phyloP scores from a whole-genome alignment of 345 rosid genomes.

The Salix arbutifolia region DNA sequence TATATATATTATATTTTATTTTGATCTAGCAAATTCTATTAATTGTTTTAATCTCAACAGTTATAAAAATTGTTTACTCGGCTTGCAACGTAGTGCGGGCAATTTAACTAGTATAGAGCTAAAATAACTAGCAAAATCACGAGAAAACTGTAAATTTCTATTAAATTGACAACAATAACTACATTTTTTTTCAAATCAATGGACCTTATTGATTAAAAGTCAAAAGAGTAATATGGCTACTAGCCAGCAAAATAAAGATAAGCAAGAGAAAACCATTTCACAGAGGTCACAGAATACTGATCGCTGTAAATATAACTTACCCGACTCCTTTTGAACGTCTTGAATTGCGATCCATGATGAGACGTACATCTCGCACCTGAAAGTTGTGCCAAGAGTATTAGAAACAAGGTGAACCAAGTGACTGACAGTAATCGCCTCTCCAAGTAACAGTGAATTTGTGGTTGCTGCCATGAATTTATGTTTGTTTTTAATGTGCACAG shows the following conservation, averaged over 20 bases:
- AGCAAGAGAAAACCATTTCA: not conserved
- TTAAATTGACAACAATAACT: not conserved
- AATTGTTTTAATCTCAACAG: too few species aligned
- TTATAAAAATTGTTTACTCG: too few species aligned
- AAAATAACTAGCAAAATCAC: not conserved
- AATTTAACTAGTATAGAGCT: too few species aligned
- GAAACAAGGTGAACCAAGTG: not conserved
- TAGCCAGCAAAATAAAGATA: not conserved
- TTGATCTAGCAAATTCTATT: too few species aligned
- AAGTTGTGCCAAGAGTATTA: slow-evolving; percentile 21
- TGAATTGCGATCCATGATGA: slow-evolving; percentile 95
- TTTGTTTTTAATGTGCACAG: not conserved
- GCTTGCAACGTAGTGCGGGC: too few species aligned
- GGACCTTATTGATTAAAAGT: not conserved
- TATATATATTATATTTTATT: too few species aligned
- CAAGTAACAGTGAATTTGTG: not conserved
- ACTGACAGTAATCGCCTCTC: not conserved
- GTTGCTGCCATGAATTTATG: not conserved
- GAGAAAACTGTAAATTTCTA: not conserved
- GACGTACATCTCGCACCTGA: slow-evolving; percentile 96
- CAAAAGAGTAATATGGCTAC: not conserved
- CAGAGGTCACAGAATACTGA: not conserved
- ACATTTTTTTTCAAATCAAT: not conserved
- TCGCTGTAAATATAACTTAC: slow-evolving; percentile 35
- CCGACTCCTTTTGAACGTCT: slow-evolving; percentile 96